Base-by-base conservation (phyloP, 257 asterid genomes). In the Haberlea rhodopensis region DNA sequence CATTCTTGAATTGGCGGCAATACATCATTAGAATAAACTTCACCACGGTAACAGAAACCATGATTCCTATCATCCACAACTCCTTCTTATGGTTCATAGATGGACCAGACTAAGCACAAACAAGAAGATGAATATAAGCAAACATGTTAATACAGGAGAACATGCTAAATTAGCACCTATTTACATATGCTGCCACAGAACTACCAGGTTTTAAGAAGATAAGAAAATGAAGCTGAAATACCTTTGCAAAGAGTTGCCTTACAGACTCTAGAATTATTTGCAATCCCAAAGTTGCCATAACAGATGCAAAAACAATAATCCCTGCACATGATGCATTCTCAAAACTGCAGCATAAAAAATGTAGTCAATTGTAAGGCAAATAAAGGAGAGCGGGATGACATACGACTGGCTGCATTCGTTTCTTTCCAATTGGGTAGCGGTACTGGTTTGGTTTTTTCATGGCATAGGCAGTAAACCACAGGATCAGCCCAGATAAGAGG, bases 331-430 rank as follows among this genome's bases (percentile, higher is more conserved):
- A 52, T 22, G 26, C 15, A 57, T 24, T 31, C 18, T 32, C 32
- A 65, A 60, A 8, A 57, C 20, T 72, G 61, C 40, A 48, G 57
- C 2, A 0, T 22, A 51, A 32, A n/a, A 68, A 46, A 48, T 52
- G 9, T 8, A 7, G 22, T 8, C 57, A 27, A 21, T 67, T 43
- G 54, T 13, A 40, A 55, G 53, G 23, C 46, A 37, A 43, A 53
- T 21, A 19, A 66, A 7, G 53, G 32, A 48, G 54, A 19, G 25
- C 40, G 65, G 40, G 24, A 57, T 65, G 63, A 59, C 83, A 79
- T 77, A 89, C 96, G 85, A 91, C 98, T 6, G 96, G 96, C 59
- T 91, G 98, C 98, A 91, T 91, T 71, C 98, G 78, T 67, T 76
- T 82, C 87, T 91, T 89, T 69, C 96, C 96, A 32, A 91, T 89